Conservation (phyloP, 1,284 basidiomycete genomes). For the Ustilago lituana region DNA sequence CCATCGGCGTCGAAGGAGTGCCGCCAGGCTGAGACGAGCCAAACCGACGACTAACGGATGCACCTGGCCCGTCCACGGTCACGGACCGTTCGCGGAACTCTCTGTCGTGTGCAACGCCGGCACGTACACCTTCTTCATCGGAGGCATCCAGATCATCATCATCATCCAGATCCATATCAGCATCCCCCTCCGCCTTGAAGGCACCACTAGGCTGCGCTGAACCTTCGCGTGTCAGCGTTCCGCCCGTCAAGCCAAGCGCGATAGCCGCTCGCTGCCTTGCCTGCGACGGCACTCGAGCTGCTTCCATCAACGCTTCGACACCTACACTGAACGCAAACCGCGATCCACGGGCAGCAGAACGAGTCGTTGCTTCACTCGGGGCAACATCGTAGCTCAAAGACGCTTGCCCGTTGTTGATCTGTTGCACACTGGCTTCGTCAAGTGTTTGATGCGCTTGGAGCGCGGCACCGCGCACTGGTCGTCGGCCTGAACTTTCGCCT, state of each 20-base stretch:
- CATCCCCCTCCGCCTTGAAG: slow-evolving; percentile 16
- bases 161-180: slow-evolving; percentile 35
- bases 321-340: slow-evolving; percentile 34
- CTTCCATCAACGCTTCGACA: slow-evolving; percentile 42
- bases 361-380: slow-evolving; percentile 10
- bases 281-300: slow-evolving; percentile 34
- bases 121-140: slow-evolving; percentile 24
- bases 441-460: slow-evolving; percentile 15
- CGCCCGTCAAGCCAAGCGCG: slow-evolving; percentile 33
- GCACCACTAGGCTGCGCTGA: slow-evolving; percentile 18
- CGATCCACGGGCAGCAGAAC: slow-evolving; percentile 18
- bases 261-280: slow-evolving; percentile 38
- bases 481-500: slow-evolving; percentile 12
- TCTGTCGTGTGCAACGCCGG: slow-evolving; percentile 14
- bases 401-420: slow-evolving; percentile 1
- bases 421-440: slow-evolving; percentile 5
- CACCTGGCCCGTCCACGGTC: slow-evolving; percentile 17
- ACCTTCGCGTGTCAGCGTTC: slow-evolving; percentile 28
- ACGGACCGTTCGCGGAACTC: slow-evolving; percentile 30
- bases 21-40: slow-evolving; percentile 41
- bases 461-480: slow-evolving; percentile 22
- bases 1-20: slow-evolving; percentile 38
- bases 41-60: slow-evolving; percentile 8
- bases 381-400: neutral
- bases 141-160: slow-evolving; percentile 32